A percentile compares a stretch with the other conserved stretches of the same genome.
Evolutionary conservation across 306 rosid genomes (phyloP).

Genomic region (Myrica gale): DNA sequence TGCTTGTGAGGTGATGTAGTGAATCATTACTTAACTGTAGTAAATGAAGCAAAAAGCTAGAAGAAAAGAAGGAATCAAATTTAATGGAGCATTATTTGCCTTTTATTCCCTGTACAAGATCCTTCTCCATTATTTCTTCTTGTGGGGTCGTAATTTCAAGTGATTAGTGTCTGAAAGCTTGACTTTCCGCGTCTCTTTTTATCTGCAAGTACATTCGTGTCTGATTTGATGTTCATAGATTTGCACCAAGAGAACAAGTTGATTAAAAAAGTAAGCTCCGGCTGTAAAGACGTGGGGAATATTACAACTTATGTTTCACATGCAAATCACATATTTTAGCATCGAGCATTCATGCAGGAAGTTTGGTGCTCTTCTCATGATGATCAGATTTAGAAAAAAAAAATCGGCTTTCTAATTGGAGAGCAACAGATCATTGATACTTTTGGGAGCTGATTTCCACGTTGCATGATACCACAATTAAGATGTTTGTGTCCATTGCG

Average conservation of each 20-base stretch:
- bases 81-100: constrained; percentile 38
- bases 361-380: constrained; percentile 8
- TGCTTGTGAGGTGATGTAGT: constrained; percentile 40
- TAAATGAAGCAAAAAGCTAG: constrained; percentile 49
- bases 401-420: constrained; percentile 15
- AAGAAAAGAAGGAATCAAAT: constrained; percentile 53
- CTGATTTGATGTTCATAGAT: constrained; percentile 32
- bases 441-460: constrained; percentile 17
- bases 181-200: constrained; percentile 23
- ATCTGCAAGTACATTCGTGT: constrained; percentile 22
- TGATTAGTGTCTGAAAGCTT: constrained; percentile 46
- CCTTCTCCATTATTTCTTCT: constrained; percentile 26
- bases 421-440: neutral
- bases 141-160: constrained; percentile 8
- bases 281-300: constrained; percentile 43
- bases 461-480: constrained; percentile 29
- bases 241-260: constrained; percentile 24
- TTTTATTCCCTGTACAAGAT: constrained; percentile 29
- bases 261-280: constrained; percentile 27
- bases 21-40: constrained; percentile 40
- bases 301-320: constrained; percentile 34
- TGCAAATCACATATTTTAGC: constrained; percentile 31
- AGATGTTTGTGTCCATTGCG: constrained; percentile 44
- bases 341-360: constrained; percentile 33
- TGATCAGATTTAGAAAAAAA: constrained; percentile 7